phyloP scores from a whole-genome alignment of 305 asterid genomes.

The Fraxinus velutina region DNA sequence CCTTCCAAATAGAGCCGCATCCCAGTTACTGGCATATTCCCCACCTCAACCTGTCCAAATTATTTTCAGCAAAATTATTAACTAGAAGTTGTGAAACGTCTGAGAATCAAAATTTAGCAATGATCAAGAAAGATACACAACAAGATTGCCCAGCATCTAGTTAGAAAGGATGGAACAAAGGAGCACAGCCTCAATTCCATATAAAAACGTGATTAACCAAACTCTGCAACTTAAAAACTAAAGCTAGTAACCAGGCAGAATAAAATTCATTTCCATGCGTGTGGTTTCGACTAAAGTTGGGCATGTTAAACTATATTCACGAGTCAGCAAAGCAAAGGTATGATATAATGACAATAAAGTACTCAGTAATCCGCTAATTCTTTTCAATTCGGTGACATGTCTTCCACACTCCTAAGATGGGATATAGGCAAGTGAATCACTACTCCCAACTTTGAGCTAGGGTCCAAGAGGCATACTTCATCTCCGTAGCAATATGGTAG shows the following conservation, averaged over 20 bases:
- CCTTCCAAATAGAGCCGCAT: slow-evolving; percentile 78
- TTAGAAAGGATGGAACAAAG: background rate
- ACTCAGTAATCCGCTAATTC: background rate
- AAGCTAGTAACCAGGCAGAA: background rate
- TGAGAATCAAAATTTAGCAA: slow-evolving; percentile 1
- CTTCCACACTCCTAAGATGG: background rate
- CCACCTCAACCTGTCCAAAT: slow-evolving; percentile 58
- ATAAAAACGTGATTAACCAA: background rate
- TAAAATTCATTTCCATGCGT: background rate
- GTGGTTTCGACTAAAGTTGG: background rate
- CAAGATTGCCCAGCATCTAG: background rate
- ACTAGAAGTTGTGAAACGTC: background rate
- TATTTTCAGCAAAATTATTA: slow-evolving; percentile 10
- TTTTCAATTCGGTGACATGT: background rate
- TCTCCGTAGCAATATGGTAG: background rate
- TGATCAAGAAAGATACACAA: background rate
- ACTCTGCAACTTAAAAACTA: background rate
- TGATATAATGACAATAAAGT: background rate
- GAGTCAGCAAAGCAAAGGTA: background rate
- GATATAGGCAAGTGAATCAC: background rate
- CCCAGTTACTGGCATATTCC: slow-evolving; percentile 63
- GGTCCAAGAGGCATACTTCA: background rate
- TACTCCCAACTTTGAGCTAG: background rate
- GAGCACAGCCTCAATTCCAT: background rate
- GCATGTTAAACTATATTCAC: background rate